Base-by-base conservation (phyloP, 768 basidiomycete genomes). In the Nidularia pulvinata region DNA sequence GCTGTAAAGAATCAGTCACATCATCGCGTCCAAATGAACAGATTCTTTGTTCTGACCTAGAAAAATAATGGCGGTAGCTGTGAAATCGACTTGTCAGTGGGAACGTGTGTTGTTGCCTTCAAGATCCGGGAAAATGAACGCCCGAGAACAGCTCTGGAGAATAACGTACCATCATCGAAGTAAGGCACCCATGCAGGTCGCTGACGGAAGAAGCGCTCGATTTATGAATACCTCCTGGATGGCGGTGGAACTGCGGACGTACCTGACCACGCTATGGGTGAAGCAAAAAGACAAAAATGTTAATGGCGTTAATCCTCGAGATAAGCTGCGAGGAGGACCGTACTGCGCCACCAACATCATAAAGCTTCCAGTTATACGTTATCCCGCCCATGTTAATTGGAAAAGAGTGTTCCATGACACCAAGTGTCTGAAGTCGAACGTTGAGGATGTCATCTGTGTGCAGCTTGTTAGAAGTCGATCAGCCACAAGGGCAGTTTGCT, bases 61-160 rank as follows among this genome's bases (percentile, higher is more conserved):
- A 68, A 93, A 93, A 67, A 93, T 93, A 63, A 93, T 86, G 33
- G 91, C 90, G 44, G 88, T 86, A 4, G 89, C 89, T 91, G 62
- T 47, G 54, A n/a, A n/a, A 25, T 25, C 25, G 4, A 25, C 25
- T 25, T 25, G 25, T 25, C 25, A 25, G 25, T 4, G 25, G 25
- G 25, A 25, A 25, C 25, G 25, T 25, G 25, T 25, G 4, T 25
- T 25, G 25, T 25, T 25, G 25, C 25, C 22, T 49, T 35, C 48
- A 11, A 33, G 14, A 50, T 51, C 52, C 50, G 50, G 25, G 25
- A 25, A 35, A 35, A 56, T 47, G 42, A 13, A 16, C 9, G 13
- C 11, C 30, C 14, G 10, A 9, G 50, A 32, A 34, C 16, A 11
- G 36, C 14, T 22, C 7, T 36, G 16, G 49, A 56, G 35, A 53